Conservation (phyloP, 1,139 yeast genomes). For the Trichomonascaceae sp. region DNA sequence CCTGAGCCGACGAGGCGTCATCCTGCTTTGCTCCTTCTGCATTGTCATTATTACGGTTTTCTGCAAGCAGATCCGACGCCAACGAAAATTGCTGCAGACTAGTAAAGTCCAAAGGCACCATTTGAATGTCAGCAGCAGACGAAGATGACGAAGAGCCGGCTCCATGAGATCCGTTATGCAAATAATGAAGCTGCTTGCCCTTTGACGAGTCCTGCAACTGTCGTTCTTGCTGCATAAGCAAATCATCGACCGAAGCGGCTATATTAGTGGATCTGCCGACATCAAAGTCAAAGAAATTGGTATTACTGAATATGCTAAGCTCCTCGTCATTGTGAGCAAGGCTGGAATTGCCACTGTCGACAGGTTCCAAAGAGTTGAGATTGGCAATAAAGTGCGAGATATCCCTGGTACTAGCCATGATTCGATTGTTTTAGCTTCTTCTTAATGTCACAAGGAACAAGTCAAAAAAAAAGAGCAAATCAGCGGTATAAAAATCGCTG, state of each 20-base stretch:
- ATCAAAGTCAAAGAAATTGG: slow-evolving; percentile 40
- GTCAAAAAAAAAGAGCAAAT: background rate
- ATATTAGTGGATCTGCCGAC: slow-evolving; percentile 39
- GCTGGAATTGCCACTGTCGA: slow-evolving; percentile 13
- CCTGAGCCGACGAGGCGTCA: slow-evolving; percentile 2
- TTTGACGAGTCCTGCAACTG: slow-evolving; percentile 28
- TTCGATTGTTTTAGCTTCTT: background rate
- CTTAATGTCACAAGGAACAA: background rate
- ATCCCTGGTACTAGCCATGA: slow-evolving; percentile 17
- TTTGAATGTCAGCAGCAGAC: slow-evolving; percentile 1
- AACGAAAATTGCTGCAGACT: slow-evolving; percentile 20
- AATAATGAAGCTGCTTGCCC: slow-evolving; percentile 13
- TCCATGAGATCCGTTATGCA: background rate
- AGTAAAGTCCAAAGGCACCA: slow-evolving; percentile 16
- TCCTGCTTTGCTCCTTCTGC: slow-evolving; percentile 1
- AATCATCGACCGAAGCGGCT: slow-evolving; percentile 36
- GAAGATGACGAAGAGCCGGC: slow-evolving; percentile 6
- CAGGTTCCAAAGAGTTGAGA: slow-evolving; percentile 30
- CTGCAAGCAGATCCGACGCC: slow-evolving; percentile 19
- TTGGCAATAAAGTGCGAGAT: slow-evolving; percentile 30
- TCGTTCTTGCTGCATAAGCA: slow-evolving; percentile 36
- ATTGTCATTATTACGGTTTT: slow-evolving; percentile 3
- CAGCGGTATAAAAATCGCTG: background rate
- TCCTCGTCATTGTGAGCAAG: slow-evolving; percentile 29
- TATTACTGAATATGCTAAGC: slow-evolving; percentile 37